Percentiles rank a stretch among this genome's conserved stretches.
These are phyloP conservation scores for Mrakia frigida DNA, from an alignment of 768 basidiomycete species.

Conservation along the genomic window DNA sequence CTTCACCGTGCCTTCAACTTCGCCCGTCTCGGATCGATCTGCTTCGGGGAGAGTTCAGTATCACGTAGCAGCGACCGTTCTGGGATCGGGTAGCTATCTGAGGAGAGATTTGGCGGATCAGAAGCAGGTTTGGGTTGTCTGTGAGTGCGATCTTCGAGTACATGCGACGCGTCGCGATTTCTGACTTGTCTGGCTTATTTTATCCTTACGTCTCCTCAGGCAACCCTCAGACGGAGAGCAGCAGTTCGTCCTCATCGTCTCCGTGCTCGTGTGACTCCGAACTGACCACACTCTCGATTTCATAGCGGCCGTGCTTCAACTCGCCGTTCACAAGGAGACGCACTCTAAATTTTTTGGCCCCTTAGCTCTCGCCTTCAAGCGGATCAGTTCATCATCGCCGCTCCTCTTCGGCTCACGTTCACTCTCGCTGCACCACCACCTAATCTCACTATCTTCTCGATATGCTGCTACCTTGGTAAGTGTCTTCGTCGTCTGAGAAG, in stretches of 20 bases:
- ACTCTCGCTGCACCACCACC: constrained; percentile 9
- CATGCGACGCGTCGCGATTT: background rate
- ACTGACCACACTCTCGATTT: too few relatives aligned
- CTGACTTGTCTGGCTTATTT: background rate
- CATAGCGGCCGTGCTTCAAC: background rate
- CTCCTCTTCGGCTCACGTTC: background rate
- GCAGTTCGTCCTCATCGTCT: too few relatives aligned
- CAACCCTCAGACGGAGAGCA: background rate
- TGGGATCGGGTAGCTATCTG: background rate
- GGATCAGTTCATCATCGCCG: constrained; percentile 11
- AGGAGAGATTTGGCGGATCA: background rate
- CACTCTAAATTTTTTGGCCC: background rate
- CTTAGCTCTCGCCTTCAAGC: background rate
- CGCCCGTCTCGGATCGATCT: background rate
- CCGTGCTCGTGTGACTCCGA: too few relatives aligned
- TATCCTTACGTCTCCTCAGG: too few relatives aligned
- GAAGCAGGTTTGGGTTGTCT: background rate
- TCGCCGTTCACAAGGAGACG: background rate
- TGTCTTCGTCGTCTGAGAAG: background rate
- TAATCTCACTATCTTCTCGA: background rate
- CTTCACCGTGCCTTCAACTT: background rate
- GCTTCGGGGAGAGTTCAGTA: background rate
- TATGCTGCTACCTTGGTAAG: background rate
- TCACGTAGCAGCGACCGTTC: background rate
- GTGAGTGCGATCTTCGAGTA: background rate